A percentile compares a stretch with the other conserved stretches of the same genome.
These are phyloP conservation scores for Microcyclospora pomicola DNA, from an alignment of 2,329 filamentous ascomycete species.

Conservation along the genomic window DNA sequence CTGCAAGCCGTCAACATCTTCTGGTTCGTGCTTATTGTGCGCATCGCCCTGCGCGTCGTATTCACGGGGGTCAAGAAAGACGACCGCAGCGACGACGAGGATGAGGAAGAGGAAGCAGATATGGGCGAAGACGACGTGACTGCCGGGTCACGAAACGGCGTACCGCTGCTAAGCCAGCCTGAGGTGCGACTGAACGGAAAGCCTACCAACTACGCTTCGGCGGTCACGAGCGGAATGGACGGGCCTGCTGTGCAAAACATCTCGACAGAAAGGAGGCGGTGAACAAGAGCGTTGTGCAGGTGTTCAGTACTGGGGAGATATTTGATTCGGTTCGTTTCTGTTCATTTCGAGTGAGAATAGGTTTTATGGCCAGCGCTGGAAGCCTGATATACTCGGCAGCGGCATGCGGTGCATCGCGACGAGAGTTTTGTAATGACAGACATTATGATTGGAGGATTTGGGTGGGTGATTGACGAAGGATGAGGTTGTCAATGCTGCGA, in stretches of 20 bases:
- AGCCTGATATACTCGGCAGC: too few species aligned
- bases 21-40: conserved; percentile 64
- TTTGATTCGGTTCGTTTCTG: too few species aligned
- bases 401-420: too few species aligned
- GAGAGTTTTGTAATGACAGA: too few species aligned
- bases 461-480: too few species aligned
- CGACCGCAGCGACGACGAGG: conserved; percentile 60
- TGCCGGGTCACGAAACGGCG: neutral
- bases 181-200: neutral
- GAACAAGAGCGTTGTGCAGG: neutral
- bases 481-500: too few species aligned
- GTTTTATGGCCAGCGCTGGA: too few species aligned
- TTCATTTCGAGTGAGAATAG: too few species aligned
- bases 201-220: neutral
- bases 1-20: conserved; percentile 67
- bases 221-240: neutral
- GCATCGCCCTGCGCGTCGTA: conserved; percentile 59
- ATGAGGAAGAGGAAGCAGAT: conserved; percentile 33
- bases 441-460: too few species aligned
- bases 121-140: neutral
- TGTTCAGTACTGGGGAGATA: too few species aligned
- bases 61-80: conserved; percentile 49
- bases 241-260: neutral
- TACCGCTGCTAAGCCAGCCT: neutral
- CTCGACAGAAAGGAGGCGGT: neutral